These are phyloP conservation scores for Eutrema heterophyllum DNA, from an alignment of 345 rosid species.

Conservation along the genomic window DNA sequence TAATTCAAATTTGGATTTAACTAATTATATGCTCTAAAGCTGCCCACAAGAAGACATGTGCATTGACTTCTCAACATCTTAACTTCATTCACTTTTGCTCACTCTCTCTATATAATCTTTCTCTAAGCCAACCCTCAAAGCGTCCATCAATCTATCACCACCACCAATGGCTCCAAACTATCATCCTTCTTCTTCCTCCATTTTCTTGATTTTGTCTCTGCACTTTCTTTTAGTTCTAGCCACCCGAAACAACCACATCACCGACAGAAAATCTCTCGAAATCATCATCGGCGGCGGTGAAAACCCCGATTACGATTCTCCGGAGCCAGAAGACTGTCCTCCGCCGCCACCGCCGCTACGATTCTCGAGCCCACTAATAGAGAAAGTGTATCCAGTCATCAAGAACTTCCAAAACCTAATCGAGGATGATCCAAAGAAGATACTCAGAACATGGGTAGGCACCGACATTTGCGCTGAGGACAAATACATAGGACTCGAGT, in stretches of 20 bases:
- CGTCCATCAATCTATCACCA: not conserved
- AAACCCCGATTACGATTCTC: not conserved
- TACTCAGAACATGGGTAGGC: slow-evolving; percentile 70
- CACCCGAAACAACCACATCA: slow-evolving; percentile 7
- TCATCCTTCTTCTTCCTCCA: not conserved
- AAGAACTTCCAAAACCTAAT: slow-evolving; percentile 62
- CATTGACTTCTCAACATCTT: slow-evolving; percentile 16
- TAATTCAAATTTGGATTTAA: not conserved
- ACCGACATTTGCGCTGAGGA: slow-evolving; percentile 49
- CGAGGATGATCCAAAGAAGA: slow-evolving; percentile 60
- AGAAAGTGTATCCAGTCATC: slow-evolving; percentile 54
- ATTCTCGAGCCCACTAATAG: slow-evolving; percentile 27
- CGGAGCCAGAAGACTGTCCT: slow-evolving; percentile 13
- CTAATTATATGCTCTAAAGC: not conserved
- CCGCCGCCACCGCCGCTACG: not conserved
- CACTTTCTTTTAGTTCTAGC: not conserved
- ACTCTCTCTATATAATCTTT: not conserved
- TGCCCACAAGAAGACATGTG: slow-evolving; percentile 8
- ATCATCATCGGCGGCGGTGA: slow-evolving; percentile 25
- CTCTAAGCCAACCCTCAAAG: not conserved
- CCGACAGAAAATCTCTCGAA: slow-evolving; percentile 21
- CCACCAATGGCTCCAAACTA: slow-evolving; percentile 9
- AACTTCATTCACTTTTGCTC: not conserved
- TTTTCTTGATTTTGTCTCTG: slow-evolving; percentile 21
- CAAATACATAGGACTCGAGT: slow-evolving; percentile 64